Evolutionary conservation across 2,329 filamentous ascomycete species (phyloP).

Genomic region (Fusarium bulbicola): DNA sequence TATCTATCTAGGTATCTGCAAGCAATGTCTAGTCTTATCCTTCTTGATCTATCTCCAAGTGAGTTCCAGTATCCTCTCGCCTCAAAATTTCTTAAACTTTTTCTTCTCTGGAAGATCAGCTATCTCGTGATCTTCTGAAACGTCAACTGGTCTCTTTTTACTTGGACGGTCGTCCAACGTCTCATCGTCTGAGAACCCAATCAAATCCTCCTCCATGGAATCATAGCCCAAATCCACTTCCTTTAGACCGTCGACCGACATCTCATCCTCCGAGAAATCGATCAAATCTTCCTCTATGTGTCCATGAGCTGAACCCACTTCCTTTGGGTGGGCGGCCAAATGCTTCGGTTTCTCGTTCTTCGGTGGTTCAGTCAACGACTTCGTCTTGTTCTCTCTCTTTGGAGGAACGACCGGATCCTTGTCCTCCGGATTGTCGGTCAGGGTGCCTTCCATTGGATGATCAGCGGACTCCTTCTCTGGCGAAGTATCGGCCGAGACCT

Average conservation of each 20-base stretch:
- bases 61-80: not conserved
- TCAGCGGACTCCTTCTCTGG: not conserved
- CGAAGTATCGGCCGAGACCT: not conserved
- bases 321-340: not conserved
- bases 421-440: not conserved
- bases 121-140: not conserved
- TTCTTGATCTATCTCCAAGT: not conserved
- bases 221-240: not conserved
- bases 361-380: not conserved
- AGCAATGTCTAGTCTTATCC: not conserved
- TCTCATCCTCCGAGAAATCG: not conserved
- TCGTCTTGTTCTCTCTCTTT: not conserved
- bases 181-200: not conserved
- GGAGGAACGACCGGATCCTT: not conserved
- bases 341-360: not conserved
- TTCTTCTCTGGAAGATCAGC: not conserved
- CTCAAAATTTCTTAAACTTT: not conserved
- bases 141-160: not conserved
- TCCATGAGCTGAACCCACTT: not conserved
- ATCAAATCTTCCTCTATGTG: not conserved
- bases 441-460: not conserved
- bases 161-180: not conserved
- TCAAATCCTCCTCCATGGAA: not conserved
- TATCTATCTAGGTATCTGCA: not conserved
- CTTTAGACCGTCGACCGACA: not conserved